Percentiles rank a stretch among this genome's conserved stretches.
These are phyloP conservation scores for Leavenworthia alabamica DNA, from an alignment of 345 rosid genomes.

Conservation along the genomic window DNA sequence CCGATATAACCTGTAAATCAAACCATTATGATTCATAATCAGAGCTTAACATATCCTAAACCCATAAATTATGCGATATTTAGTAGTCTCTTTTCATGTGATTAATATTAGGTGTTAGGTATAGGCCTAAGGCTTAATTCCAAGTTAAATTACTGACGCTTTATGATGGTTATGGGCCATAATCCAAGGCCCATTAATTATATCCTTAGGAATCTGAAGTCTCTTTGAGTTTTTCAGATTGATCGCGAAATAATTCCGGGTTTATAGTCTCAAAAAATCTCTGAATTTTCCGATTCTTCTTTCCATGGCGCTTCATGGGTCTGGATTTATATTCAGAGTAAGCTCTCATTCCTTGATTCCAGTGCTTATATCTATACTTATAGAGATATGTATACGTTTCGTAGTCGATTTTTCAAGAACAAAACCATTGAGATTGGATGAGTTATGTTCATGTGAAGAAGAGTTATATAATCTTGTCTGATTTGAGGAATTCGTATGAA, in stretches of 20 bases:
- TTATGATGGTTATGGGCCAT: not conserved
- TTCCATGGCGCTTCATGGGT: constrained; percentile 43
- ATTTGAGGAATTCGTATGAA: not conserved
- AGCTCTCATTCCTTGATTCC: not conserved
- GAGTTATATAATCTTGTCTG: not conserved
- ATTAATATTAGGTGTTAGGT: not conserved
- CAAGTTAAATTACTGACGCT: not conserved
- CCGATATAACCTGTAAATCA: not conserved
- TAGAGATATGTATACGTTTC: not conserved
- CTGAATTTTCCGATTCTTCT: not conserved
- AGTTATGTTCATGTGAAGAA: not conserved
- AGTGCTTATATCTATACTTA: not conserved
- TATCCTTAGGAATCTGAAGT: not conserved
- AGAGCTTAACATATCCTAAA: not conserved
- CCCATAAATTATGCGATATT: not conserved
- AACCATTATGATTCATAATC: not conserved
- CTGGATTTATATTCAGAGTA: constrained; percentile 33
- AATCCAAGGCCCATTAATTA: not conserved
- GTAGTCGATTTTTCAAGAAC: not conserved
- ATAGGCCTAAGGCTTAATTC: not conserved
- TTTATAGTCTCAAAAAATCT: not conserved
- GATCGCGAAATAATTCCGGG: not conserved
- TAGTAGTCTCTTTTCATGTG: not conserved
- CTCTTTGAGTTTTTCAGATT: not conserved
- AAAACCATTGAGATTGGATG: not conserved